Evolutionary conservation across 2,329 filamentous ascomycete species (phyloP).

Genomic region (Orbilia oligospora): DNA sequence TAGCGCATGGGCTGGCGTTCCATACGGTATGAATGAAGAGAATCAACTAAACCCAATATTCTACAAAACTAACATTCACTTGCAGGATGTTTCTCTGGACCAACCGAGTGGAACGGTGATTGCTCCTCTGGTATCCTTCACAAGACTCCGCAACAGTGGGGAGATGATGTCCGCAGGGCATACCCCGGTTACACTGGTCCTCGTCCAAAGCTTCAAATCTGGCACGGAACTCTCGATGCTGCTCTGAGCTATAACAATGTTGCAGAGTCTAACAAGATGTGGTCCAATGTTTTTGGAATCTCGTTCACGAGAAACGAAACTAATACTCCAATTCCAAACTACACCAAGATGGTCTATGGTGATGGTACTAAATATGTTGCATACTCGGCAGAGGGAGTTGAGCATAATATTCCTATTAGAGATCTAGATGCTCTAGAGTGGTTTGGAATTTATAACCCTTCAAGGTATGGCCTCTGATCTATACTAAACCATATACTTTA

Average conservation of each 20-base stretch:
- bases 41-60: not conserved
- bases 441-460: constrained; percentile 54
- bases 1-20: constrained; percentile 69
- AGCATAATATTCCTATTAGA: constrained; percentile 47
- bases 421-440: constrained; percentile 37
- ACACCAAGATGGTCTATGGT: constrained; percentile 66
- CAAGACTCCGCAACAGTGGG: constrained; percentile 60
- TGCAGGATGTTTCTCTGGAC: constrained; percentile 64
- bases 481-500: not conserved
- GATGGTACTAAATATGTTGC: constrained; percentile 66
- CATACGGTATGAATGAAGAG: constrained; percentile 64
- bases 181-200: constrained; percentile 66
- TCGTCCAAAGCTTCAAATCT: constrained; percentile 66
- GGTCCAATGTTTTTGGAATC: constrained; percentile 61
- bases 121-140: constrained; percentile 39
- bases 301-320: constrained; percentile 64
- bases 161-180: constrained; percentile 65
- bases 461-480: not conserved
- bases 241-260: constrained; percentile 64
- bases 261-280: constrained; percentile 64
- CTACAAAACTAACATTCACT: not conserved
- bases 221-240: constrained; percentile 66
- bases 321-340: constrained; percentile 64
- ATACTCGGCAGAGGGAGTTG: constrained; percentile 63
- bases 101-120: constrained; percentile 40